Percentiles rank a stretch among this genome's conserved stretches.
Conservation (phyloP, 345 rosid species). For the Eucalyptus camaldulensis region DNA sequence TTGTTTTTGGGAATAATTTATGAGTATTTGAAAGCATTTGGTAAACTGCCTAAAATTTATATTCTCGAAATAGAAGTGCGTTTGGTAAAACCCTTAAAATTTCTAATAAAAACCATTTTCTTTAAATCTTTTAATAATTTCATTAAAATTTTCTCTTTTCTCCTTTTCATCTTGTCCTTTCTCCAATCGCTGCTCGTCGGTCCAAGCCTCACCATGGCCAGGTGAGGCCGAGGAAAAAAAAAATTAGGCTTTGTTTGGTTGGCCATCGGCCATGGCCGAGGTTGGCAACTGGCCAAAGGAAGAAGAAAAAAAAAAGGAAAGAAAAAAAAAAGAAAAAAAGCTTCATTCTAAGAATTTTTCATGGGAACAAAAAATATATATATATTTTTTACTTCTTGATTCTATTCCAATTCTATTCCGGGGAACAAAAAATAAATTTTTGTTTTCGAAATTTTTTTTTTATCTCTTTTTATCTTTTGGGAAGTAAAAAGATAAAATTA, state of each 20-base stretch:
- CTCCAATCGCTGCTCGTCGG: accelerated
- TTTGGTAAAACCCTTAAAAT: accelerated
- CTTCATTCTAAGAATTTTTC: too few relatives aligned
- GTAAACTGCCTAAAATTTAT: accelerated
- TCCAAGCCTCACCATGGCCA: accelerated
- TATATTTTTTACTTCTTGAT: too few relatives aligned
- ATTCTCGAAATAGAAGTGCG: accelerated
- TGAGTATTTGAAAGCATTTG: accelerated
- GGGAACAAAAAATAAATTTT: too few relatives aligned
- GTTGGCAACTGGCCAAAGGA: accelerated
- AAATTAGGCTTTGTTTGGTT: accelerated
- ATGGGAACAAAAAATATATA: accelerated
- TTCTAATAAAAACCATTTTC: too few relatives aligned
- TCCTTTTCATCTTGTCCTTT: too few relatives aligned
- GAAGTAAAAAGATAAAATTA: too few relatives aligned
- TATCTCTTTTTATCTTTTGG: too few relatives aligned
- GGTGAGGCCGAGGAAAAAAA: accelerated
- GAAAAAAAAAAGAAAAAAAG: too few relatives aligned
- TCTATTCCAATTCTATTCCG: accelerated
- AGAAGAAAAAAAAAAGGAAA: too few relatives aligned
- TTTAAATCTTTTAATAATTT: too few relatives aligned
- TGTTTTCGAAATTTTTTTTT: too few relatives aligned
- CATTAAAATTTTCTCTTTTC: too few relatives aligned
- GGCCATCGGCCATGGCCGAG: accelerated
- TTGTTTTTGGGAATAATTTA: accelerated